Evolutionary conservation across 1,284 basidiomycete species (phyloP).

Genomic region (Naganishia liquefaciens): DNA sequence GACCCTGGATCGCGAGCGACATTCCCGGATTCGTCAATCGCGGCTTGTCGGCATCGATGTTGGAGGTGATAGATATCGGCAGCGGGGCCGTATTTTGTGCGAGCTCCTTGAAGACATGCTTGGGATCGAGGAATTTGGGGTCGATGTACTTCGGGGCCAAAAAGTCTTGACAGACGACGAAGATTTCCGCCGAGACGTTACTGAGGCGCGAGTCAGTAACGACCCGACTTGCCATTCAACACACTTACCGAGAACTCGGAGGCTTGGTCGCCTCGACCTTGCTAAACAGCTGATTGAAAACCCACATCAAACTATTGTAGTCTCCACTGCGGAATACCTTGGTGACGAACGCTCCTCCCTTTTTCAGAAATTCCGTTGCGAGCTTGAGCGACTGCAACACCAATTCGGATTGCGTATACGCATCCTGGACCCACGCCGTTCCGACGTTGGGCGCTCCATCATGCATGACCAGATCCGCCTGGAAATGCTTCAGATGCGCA

Average conservation of each 20-base stretch:
- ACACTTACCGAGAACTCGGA: slow-evolving; percentile 81
- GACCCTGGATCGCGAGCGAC: slow-evolving; percentile 42
- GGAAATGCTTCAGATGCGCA: slow-evolving; percentile 95
- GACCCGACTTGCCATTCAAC: slow-evolving; percentile 10
- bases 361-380: slow-evolving; percentile 90
- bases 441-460: slow-evolving; percentile 99
- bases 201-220: slow-evolving; percentile 54
- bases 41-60: slow-evolving; percentile 36
- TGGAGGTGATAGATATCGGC: slow-evolving; percentile 50
- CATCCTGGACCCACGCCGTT: slow-evolving; percentile 99
- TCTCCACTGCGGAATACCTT: slow-evolving; percentile 99
- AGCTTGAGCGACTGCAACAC: slow-evolving; percentile 95
- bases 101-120: slow-evolving; percentile 95
- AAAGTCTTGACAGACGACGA: slow-evolving; percentile 96
- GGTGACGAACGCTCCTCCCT: slow-evolving; percentile 95
- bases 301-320: slow-evolving; percentile 99
- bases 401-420: slow-evolving; percentile 95
- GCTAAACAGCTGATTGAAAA: slow-evolving; percentile 94
- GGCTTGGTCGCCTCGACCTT: slow-evolving; percentile 99
- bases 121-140: slow-evolving; percentile 96
- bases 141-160: slow-evolving; percentile 94
- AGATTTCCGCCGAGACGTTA: slow-evolving; percentile 99
- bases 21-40: slow-evolving; percentile 45
- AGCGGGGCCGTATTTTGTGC: slow-evolving; percentile 59
- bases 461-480: slow-evolving; percentile 99